Evolutionary conservation across 139 green algal species (phyloP), one percentile per base, ranked within the genome.

Genomic region (Asterochloris sp.): DNA sequence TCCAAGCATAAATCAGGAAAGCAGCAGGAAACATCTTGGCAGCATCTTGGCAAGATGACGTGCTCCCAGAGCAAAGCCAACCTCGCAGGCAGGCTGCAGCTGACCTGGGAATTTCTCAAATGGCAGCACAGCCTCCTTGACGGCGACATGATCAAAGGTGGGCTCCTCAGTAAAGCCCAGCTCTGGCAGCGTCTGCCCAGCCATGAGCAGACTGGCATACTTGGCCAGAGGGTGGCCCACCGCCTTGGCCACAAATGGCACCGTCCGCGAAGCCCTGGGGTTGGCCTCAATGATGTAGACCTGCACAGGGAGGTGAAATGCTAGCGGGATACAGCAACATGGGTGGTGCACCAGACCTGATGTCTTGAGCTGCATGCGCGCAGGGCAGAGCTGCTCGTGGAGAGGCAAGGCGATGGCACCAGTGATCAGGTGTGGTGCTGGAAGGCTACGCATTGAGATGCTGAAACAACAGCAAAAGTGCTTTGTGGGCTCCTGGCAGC

Each of bases 201-300:
- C 78, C 97, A 99, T 99, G 26, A 98, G 85, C 74, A 99, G 90
- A 15, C 90, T 96, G 29, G 97, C 97, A 83, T 99, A 99, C 84
- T 95, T 97, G 71, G 95, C 97, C 62, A 99, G 93, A 16, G 97
- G 97, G 89, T 98, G 95, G 26, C 97, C 96, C 38, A 99, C 93
- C 13, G 97, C 97, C 91, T 99, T 99, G 78, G 96, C 92, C 77
- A 99, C 97, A 85, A 99, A 99, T 0, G 97, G 97, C 64, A 99
- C 97, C 19, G 97, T 99, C 73, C 97, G 89, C 0, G 93, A 98
- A 0, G 97, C 97, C 61, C 97, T 92, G 17, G 97, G 97, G 90
- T 99, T 99, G 80, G 97, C 97, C 88, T 99, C 97, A 69, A 99
- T 99, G 88, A 99, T 99, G 91, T 98, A 99, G 24, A 96, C 92